These are phyloP conservation scores for Rhynchospora tenuis DNA, from an alignment of 176 grass and related monocot species.

Conservation along the genomic window DNA sequence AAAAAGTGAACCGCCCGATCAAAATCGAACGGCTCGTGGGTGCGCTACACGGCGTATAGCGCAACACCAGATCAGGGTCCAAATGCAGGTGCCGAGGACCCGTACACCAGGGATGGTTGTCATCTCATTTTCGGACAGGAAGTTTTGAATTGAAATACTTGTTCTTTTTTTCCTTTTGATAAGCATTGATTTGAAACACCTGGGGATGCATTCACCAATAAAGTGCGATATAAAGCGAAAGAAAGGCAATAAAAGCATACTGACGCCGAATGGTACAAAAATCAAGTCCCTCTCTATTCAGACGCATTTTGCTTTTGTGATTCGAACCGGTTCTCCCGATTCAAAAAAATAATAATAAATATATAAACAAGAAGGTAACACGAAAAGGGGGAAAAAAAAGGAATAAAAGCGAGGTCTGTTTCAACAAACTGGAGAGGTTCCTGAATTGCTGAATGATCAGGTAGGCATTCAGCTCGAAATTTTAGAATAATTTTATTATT, in stretches of 20 bases:
- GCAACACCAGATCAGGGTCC: no score
- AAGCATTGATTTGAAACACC: background rate
- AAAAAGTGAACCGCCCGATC: no score
- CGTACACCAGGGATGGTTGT: background rate
- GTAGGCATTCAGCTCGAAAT: no score
- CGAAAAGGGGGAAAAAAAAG: background rate
- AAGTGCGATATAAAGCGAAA: background rate
- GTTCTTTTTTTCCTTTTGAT: background rate
- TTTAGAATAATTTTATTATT: no score
- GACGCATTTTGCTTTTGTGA: background rate
- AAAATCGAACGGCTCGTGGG: no score
- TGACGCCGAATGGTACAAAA: slow-evolving; percentile 22
- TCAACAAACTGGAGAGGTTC: background rate
- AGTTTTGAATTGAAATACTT: background rate
- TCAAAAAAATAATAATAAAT: background rate
- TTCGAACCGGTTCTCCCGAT: background rate
- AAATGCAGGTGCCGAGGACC: background rate
- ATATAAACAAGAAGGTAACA: background rate
- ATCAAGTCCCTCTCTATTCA: background rate
- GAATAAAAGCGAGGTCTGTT: background rate
- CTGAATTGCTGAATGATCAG: no score
- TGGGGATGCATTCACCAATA: background rate
- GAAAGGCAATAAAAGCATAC: background rate
- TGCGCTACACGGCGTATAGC: no score
- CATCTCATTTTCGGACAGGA: slow-evolving; percentile 25